Percentiles rank a stretch among this genome's conserved stretches.
phyloP scores from a whole-genome alignment of 148 eudicot genomes.

The Linanthus parryae region DNA sequence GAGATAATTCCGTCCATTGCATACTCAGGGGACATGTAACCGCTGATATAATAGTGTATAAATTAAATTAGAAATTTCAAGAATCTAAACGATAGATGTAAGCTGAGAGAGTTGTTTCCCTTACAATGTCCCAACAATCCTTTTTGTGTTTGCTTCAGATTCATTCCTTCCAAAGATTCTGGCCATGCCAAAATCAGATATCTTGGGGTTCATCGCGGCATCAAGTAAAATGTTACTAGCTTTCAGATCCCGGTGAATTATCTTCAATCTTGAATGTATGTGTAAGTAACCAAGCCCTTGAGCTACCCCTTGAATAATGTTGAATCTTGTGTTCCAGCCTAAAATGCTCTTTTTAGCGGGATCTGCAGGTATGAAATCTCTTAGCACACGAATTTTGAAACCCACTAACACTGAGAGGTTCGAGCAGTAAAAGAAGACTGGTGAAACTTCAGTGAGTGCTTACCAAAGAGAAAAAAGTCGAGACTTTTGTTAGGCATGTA shows the following conservation, averaged over 20 bases:
- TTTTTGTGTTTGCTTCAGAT: background rate
- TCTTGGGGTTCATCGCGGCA: background rate
- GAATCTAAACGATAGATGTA: background rate
- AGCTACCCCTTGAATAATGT: constrained; percentile 5
- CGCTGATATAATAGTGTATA: background rate
- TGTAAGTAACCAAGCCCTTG: constrained; percentile 4
- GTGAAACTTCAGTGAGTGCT: background rate
- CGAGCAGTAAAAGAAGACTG: no score
- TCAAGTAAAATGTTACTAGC: no score
- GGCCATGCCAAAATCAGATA: background rate
- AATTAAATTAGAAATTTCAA: background rate
- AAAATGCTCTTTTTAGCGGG: background rate
- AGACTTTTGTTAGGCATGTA: constrained; percentile 4
- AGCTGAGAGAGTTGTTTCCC: background rate
- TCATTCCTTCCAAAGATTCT: no score
- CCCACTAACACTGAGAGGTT: background rate
- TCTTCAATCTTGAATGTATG: background rate
- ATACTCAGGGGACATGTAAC: constrained; percentile 10
- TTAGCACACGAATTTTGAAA: no score
- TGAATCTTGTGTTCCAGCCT: background rate
- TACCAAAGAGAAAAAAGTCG: constrained; percentile 3
- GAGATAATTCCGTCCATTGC: background rate
- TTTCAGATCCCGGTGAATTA: background rate
- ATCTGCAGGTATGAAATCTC: no score
- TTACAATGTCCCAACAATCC: constrained; percentile 3